Percentiles rank a stretch among this genome's conserved stretches.
Conservation (phyloP, 78 protist species). For the Trichosphaerium sp. region DNA sequence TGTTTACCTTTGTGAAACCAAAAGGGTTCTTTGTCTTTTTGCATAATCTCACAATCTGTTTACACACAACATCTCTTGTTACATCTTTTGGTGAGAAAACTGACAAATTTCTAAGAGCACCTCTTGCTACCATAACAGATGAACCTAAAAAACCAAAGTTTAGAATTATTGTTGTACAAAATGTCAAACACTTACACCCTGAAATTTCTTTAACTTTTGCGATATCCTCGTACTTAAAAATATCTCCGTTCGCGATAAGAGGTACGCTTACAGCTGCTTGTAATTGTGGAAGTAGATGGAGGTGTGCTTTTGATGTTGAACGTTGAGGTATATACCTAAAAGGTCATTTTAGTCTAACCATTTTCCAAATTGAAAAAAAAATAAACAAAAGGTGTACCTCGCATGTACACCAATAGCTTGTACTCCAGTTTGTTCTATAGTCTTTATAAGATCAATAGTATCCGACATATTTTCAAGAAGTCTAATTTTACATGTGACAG, state of each 20-base stretch:
- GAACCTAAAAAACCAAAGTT: neutral
- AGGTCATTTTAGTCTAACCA: neutral
- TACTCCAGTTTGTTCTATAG: conserved; percentile 36
- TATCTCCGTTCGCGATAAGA: conserved; percentile 46
- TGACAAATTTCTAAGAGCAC: conserved; percentile 22
- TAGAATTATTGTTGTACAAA: neutral
- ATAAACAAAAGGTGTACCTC: neutral
- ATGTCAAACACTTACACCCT: neutral
- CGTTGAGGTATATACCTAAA: neutral
- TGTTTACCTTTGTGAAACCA: too few species aligned
- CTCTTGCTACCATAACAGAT: conserved; percentile 48
- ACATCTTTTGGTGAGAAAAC: conserved; percentile 5
- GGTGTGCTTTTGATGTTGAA: neutral
- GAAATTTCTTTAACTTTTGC: neutral
- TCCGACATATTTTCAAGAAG: conserved; percentile 7
- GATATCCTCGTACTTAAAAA: conserved; percentile 16
- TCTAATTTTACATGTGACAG: conserved; percentile 53
- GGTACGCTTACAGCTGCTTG: conserved; percentile 6
- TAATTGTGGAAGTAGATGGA: neutral
- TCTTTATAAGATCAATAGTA: conserved; percentile 32
- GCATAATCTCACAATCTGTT: too few species aligned
- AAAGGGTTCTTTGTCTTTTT: too few species aligned
- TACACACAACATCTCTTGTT: neutral
- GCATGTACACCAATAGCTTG: conserved; percentile 45
- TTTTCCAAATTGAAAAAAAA: neutral